Evolutionary conservation across 495 filamentous ascomycete genomes (phyloP).

Genomic region (Penicillium paradoxum): DNA sequence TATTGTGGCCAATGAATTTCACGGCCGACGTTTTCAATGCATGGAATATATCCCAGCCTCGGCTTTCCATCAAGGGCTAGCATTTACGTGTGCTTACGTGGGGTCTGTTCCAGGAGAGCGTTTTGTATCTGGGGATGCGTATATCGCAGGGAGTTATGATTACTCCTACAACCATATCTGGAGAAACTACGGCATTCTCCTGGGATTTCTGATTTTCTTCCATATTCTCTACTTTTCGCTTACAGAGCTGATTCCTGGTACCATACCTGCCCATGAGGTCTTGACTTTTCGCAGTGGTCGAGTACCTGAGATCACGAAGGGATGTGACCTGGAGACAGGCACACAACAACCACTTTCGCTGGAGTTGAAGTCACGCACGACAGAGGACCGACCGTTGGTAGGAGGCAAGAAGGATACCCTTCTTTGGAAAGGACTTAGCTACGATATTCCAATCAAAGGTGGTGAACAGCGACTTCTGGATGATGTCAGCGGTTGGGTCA

Average conservation of each 20-base stretch:
- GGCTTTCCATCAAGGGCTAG: conserved; percentile 37
- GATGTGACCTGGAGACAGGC: conserved; percentile 18
- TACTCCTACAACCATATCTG: conserved; percentile 58
- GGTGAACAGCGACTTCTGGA: conserved; percentile 55
- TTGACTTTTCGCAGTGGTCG: conserved; percentile 41
- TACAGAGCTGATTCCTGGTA: conserved; percentile 23
- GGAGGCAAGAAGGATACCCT: conserved; percentile 58
- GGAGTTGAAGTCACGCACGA: conserved; percentile 21
- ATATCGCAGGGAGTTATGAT: conserved; percentile 48
- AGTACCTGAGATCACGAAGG: conserved; percentile 30
- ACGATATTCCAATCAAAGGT: conserved; percentile 59
- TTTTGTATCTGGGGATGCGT: conserved; percentile 50
- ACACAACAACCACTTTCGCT: conserved; percentile 7
- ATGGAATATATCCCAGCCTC: conserved; percentile 49
- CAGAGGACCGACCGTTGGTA: conserved; percentile 26
- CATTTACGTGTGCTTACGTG: conserved; percentile 44
- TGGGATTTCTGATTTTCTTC: conserved; percentile 59
- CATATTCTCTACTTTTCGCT: conserved; percentile 44
- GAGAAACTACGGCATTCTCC: conserved; percentile 63
- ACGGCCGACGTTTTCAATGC: conserved; percentile 46
- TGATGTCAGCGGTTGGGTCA: conserved; percentile 61
- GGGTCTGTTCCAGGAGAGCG: conserved; percentile 51
- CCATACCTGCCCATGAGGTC: conserved; percentile 19
- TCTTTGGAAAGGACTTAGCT: conserved; percentile 71
- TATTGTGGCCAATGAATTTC: conserved; percentile 54